These are phyloP conservation scores for Penicillium chermesinum DNA, from an alignment of 495 filamentous ascomycete species.

Conservation along the genomic window DNA sequence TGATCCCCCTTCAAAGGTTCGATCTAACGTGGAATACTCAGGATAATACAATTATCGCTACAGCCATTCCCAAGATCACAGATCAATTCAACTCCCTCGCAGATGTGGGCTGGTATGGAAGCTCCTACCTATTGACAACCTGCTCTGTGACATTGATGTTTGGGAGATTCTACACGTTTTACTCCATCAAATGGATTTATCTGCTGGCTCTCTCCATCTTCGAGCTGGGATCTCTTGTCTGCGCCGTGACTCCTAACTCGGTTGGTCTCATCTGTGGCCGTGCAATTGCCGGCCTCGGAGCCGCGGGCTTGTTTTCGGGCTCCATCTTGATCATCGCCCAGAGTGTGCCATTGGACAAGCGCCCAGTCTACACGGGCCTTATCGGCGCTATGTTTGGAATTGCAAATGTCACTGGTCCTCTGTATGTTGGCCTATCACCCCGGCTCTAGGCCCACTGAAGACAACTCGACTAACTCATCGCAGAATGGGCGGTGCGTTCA, in stretches of 20 bases:
- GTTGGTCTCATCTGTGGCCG: slow-evolving; percentile 75
- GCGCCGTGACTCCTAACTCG: slow-evolving; percentile 70
- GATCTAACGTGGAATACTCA: slow-evolving; percentile 12
- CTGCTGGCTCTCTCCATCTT: slow-evolving; percentile 69
- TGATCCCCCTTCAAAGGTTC: no score
- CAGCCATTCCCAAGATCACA: slow-evolving; percentile 79
- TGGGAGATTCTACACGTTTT: slow-evolving; percentile 77
- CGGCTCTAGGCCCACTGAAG: neutral
- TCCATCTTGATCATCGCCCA: slow-evolving; percentile 74
- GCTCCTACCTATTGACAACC: slow-evolving; percentile 64
- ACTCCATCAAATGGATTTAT: slow-evolving; percentile 68
- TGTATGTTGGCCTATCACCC: slow-evolving; percentile 31
- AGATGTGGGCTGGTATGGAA: slow-evolving; percentile 82
- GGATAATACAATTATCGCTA: slow-evolving; percentile 79
- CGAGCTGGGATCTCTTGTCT: slow-evolving; percentile 81
- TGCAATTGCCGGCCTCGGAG: slow-evolving; percentile 78
- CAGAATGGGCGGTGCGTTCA: slow-evolving; percentile 53
- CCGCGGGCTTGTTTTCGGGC: slow-evolving; percentile 78
- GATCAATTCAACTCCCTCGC: slow-evolving; percentile 68
- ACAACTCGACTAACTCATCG: neutral
- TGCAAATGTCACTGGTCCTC: slow-evolving; percentile 68
- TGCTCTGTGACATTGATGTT: slow-evolving; percentile 67
- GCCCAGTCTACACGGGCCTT: slow-evolving; percentile 68
- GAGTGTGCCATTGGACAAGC: slow-evolving; percentile 63
- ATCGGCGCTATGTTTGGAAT: slow-evolving; percentile 80